phyloP scores from a whole-genome alignment of 2,329 filamentous ascomycete genomes.

The Madurella fahalii region DNA sequence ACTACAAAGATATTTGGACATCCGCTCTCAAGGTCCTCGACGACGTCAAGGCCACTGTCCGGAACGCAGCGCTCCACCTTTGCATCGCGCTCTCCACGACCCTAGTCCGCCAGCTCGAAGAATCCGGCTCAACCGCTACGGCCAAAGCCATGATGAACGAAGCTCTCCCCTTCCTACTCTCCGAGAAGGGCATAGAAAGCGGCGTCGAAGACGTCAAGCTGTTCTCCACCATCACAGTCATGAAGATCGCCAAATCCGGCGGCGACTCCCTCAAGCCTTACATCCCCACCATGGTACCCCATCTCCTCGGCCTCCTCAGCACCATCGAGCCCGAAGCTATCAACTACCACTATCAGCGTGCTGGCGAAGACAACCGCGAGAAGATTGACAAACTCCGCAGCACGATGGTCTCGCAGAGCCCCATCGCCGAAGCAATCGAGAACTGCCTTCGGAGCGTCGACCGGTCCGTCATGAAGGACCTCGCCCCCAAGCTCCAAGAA shows the following conservation, averaged over 20 bases:
- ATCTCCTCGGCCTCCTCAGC: conserved; percentile 76
- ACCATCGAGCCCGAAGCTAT: conserved; percentile 84
- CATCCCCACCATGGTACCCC: conserved; percentile 75
- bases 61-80: conserved; percentile 73
- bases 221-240: conserved; percentile 77
- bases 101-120: conserved; percentile 79
- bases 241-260: conserved; percentile 86
- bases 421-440: conserved; percentile 89
- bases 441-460: conserved; percentile 82
- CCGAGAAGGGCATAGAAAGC: conserved; percentile 83
- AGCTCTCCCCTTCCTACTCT: conserved; percentile 85
- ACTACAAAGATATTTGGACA: conserved; percentile 80
- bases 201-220: conserved; percentile 80
- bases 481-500: conserved; percentile 68
- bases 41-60: conserved; percentile 90
- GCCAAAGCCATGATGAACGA: conserved; percentile 77
- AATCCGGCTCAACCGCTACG: conserved; percentile 65
- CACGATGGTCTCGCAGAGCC: conserved; percentile 75
- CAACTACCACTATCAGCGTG: conserved; percentile 90
- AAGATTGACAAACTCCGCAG: conserved; percentile 86
- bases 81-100: conserved; percentile 82
- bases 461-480: conserved; percentile 66
- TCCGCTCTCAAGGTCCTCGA: conserved; percentile 87
- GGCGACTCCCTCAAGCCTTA: conserved; percentile 75
- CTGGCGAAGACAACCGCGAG: conserved; percentile 79